phyloP scores from a whole-genome alignment of 805 yeast genomes.

The Candida loeiensis region DNA sequence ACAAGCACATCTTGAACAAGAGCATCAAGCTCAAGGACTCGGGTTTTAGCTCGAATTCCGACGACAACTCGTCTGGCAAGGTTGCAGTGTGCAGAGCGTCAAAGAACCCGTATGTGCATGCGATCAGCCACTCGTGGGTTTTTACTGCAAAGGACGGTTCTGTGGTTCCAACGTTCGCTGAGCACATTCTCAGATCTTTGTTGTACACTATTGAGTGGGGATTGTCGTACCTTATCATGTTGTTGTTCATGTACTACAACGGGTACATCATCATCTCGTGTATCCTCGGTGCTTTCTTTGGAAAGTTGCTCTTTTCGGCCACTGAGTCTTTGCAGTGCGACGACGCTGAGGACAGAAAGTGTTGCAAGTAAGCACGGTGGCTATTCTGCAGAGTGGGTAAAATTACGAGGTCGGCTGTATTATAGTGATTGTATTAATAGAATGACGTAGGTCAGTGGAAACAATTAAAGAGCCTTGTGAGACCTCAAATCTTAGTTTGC shows the following conservation, averaged over 20 bases:
- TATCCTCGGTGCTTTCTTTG: conserved; percentile 58
- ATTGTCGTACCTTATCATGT: conserved; percentile 61
- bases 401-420: no score
- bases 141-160: conserved; percentile 19
- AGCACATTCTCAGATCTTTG: conserved; percentile 48
- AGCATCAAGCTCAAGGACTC: not conserved
- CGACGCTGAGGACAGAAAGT: conserved; percentile 23
- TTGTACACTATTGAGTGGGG: conserved; percentile 62
- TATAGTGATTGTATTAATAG: no score
- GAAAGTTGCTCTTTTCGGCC: conserved; percentile 50
- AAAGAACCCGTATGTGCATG: conserved; percentile 20
- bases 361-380: conserved; percentile 21
- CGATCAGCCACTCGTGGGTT: conserved; percentile 36
- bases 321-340: conserved; percentile 34
- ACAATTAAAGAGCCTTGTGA: no score
- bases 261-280: conserved; percentile 65
- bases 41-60: conserved; percentile 1
- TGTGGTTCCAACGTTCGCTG: conserved; percentile 40
- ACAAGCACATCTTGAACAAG: conserved; percentile 9
- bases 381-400: no score
- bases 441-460: no score
- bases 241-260: conserved; percentile 72
- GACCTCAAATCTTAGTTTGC: no score
- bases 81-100: not conserved
- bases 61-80: conserved; percentile 1